phyloP scores from a whole-genome alignment of 768 basidiomycete genomes.

The Brasilioporus rufonigricans region DNA sequence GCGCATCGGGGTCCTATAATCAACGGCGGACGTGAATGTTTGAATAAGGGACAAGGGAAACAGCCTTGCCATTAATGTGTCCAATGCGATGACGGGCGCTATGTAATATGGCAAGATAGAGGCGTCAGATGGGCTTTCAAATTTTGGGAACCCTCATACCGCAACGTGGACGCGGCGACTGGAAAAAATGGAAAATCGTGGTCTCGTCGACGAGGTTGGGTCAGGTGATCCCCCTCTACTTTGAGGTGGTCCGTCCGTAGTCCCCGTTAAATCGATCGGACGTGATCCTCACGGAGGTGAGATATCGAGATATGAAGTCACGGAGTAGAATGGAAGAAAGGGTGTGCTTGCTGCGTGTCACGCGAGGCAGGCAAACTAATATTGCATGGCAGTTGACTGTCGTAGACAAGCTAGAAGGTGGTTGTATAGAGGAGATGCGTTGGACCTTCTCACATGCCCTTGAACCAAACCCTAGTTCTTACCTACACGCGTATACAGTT shows the following conservation, averaged over 20 bases:
- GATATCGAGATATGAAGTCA: conserved; percentile 12
- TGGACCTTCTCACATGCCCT: neutral
- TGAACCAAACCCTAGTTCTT: neutral
- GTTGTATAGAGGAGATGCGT: neutral
- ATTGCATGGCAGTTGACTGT: neutral
- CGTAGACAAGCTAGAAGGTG: neutral
- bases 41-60: conserved; percentile 1
- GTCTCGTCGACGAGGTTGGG: conserved; percentile 16
- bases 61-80: neutral
- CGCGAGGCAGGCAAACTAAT: neutral
- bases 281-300: conserved; percentile 21
- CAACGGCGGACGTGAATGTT: no score
- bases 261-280: conserved; percentile 3
- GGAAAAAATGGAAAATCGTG: neutral
- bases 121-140: no score
- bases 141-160: neutral
- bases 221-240: conserved; percentile 7
- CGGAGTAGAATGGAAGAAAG: conserved; percentile 25
- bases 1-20: no score
- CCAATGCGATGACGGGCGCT: conserved; percentile 14
- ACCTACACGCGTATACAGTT: neutral
- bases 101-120: conserved; percentile 16
- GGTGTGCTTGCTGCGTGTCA: conserved; percentile 9
- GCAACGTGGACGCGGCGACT: neutral
- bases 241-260: neutral